Evolutionary conservation across 1,139 yeast genomes (phyloP).

Genomic region (Entelexis sorbosivorans): DNA sequence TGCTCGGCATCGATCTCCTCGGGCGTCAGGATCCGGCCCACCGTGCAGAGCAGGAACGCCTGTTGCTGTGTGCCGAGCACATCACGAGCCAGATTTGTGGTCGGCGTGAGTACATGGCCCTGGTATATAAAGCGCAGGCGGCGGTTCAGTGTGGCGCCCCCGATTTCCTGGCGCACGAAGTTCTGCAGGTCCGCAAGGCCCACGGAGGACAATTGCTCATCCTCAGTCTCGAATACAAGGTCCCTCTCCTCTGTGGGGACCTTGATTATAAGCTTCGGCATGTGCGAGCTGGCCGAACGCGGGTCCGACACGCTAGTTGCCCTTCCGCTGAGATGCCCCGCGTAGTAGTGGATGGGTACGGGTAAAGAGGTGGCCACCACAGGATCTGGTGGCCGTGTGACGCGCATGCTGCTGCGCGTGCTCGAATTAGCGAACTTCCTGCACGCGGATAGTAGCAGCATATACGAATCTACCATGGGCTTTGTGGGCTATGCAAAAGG

Average conservation of each 20-base stretch:
- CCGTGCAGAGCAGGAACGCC: constrained; percentile 1
- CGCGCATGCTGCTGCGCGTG: no score
- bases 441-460: no score
- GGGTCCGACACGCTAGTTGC: neutral
- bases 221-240: neutral
- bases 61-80: neutral
- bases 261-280: constrained; percentile 2
- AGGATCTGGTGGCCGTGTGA: no score
- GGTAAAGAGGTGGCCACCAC: neutral
- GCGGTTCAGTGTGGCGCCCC: constrained; percentile 5
- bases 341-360: neutral
- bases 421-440: no score
- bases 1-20: constrained; percentile 6
- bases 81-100: neutral
- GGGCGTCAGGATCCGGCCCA: constrained; percentile 2
- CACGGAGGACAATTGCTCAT: neutral
- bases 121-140: constrained; percentile 5
- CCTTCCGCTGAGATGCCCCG: no score
- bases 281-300: neutral
- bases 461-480: no score
- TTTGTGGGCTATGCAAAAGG: no score
- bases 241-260: constrained; percentile 4
- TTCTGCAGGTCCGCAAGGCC: neutral
- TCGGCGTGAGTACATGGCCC: neutral
- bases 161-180: constrained; percentile 3